Base-by-base conservation (phyloP, 192 early-diverging fungal species). In the Obelidium mucronatum region DNA sequence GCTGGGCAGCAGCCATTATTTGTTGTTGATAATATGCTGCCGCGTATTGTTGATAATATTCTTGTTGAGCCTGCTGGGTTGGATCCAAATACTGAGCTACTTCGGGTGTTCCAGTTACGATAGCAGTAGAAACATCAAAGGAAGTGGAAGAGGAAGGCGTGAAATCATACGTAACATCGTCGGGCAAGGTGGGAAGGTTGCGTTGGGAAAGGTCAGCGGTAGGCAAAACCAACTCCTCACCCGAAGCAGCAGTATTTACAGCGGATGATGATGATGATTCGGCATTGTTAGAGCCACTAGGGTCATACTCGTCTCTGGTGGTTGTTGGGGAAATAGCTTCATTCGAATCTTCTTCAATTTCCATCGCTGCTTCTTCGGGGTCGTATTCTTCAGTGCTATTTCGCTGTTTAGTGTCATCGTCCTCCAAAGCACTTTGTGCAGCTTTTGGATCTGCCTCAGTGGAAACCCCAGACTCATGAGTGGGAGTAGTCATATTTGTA, bases 341-440 rank as follows among this genome's bases (percentile, higher is more conserved):
- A n/a, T n/a, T n/a, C n/a, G n/a, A 15, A n/a, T 65, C 39, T 34
- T 65, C 36, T 35, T 37, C 30, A 39, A 65, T 33, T 22, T 69
- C 67, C 67, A 69, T 69, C 6, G 67, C 28, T 58, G 69, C 55
- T 55, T 72, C 69, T 72, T 72, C 69, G 22, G 69, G 69, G 37
- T 59, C 36, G 30, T 72, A 72, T 26, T 64, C 62, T 31, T 64
- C 62, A 39, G 22, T 36, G n/a, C n/a, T n/a, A n/a, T n/a, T n/a
- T n/a, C n/a, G n/a, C n/a, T n/a, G n/a, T n/a, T n/a, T n/a, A n/a
- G n/a, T n/a, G n/a, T n/a, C n/a, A n/a, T n/a, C n/a, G n/a, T n/a
- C n/a, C n/a, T n/a, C n/a, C n/a, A n/a, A n/a, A n/a, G n/a, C n/a
- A n/a, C n/a, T n/a, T n/a, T n/a, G n/a, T n/a, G 62, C 34, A 39